Evolutionary conservation across 441 rosid species (phyloP).

Genomic region (Erodium moschatum): DNA sequence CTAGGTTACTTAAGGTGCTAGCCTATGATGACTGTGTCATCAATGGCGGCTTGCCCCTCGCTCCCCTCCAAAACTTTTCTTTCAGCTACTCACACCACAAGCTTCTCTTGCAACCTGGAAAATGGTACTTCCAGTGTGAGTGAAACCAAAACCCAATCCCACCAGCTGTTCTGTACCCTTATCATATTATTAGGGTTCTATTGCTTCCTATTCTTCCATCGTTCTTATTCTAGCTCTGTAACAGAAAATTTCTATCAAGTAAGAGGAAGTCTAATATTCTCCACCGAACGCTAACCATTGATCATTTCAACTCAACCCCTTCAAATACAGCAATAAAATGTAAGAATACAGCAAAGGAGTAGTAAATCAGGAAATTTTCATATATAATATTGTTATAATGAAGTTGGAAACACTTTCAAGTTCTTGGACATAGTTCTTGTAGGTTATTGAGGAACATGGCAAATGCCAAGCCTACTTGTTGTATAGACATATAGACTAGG

Average conservation of each 20-base stretch:
- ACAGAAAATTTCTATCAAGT: neutral
- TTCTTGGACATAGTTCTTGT: neutral
- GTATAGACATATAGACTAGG: neutral
- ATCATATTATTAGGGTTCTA: neutral
- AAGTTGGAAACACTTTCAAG: neutral
- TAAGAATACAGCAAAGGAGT: neutral
- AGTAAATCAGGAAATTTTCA: neutral
- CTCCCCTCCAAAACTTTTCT: constrained; percentile 37
- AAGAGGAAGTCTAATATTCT: neutral
- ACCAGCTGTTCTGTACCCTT: neutral
- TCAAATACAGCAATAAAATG: neutral
- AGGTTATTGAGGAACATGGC: neutral
- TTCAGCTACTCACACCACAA: constrained; percentile 41
- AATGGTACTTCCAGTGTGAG: constrained; percentile 55
- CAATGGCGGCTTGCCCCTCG: constrained; percentile 41
- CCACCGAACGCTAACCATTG: neutral
- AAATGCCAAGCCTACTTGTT: neutral
- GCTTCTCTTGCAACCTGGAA: constrained; percentile 27
- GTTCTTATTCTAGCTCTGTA: neutral
- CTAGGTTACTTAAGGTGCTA: constrained; percentile 40
- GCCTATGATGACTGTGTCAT: constrained; percentile 34
- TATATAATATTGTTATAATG: neutral
- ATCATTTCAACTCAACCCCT: neutral
- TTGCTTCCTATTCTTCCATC: neutral
- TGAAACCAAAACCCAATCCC: constrained; percentile 13